phyloP scores from a whole-genome alignment of 495 filamentous ascomycete species.

The Hypoxylon trugodes region DNA sequence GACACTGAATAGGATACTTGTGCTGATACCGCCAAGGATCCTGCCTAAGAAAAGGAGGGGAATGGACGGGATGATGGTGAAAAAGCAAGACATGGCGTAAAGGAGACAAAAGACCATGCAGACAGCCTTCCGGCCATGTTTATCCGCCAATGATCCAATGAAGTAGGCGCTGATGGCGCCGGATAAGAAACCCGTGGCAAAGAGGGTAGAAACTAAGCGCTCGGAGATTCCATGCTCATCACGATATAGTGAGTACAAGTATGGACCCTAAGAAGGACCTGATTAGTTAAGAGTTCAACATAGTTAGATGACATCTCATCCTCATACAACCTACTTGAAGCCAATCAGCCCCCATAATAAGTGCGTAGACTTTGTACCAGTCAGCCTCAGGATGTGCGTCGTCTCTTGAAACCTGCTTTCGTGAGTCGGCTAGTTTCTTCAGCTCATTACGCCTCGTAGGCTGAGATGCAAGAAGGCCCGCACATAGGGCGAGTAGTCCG shows the following conservation, averaged over 20 bases:
- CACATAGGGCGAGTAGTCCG: slow-evolving; percentile 27
- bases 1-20: slow-evolving; percentile 62
- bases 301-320: not conserved
- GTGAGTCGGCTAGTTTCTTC: slow-evolving; percentile 21
- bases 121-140: slow-evolving; percentile 54
- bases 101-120: slow-evolving; percentile 60
- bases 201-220: slow-evolving; percentile 56
- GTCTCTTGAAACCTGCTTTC: slow-evolving; percentile 10
- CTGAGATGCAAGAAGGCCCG: slow-evolving; percentile 32
- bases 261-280: slow-evolving; percentile 50
- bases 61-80: slow-evolving; percentile 50
- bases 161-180: slow-evolving; percentile 58
- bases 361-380: slow-evolving; percentile 55
- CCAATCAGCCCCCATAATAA: slow-evolving; percentile 64
- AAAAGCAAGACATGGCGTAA: slow-evolving; percentile 60
- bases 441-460: slow-evolving; percentile 35
- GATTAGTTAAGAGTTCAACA: slow-evolving; percentile 7
- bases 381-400: slow-evolving; percentile 36
- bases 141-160: slow-evolving; percentile 60
- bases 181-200: slow-evolving; percentile 61
- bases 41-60: slow-evolving; percentile 57
- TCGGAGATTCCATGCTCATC: slow-evolving; percentile 59
- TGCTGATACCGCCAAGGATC: slow-evolving; percentile 62
- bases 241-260: slow-evolving; percentile 63
- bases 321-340: slow-evolving; percentile 51